Percentiles rank a stretch among this genome's conserved stretches.
Conservation (phyloP, 108 stramenopile genomes). For the Cyclotella atomus region DNA sequence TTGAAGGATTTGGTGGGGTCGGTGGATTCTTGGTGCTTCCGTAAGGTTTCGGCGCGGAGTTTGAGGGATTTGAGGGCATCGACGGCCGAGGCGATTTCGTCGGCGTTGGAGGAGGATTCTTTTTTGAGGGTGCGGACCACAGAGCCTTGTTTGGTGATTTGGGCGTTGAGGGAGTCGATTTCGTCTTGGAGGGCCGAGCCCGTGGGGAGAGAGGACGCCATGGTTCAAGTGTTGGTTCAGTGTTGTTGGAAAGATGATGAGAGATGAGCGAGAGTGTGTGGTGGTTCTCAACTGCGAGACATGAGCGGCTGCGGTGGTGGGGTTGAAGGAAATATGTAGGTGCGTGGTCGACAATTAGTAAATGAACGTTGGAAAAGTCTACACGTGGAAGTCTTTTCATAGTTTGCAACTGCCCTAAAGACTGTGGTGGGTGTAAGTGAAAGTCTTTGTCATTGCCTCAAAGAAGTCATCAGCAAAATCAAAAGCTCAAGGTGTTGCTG, state of each 20-base stretch:
- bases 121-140: conserved; percentile 87
- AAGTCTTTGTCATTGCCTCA: no score
- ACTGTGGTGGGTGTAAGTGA: no score
- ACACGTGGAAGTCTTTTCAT: no score
- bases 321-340: no score
- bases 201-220: conserved; percentile 15
- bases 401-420: no score
- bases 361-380: no score
- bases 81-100: conserved; percentile 81
- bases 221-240: neutral
- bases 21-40: conserved; percentile 59
- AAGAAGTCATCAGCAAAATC: no score
- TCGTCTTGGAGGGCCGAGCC: conserved; percentile 66
- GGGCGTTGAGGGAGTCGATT: conserved; percentile 84
- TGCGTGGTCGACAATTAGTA: no score
- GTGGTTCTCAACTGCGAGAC: no score
- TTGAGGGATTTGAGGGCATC: conserved; percentile 78
- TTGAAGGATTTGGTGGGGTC: conserved; percentile 66
- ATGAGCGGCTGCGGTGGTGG: no score
- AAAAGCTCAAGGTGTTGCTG: no score
- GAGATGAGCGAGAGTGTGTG: no score
- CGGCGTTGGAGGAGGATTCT: conserved; percentile 73
- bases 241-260: neutral
- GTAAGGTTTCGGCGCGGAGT: conserved; percentile 61
- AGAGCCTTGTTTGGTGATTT: conserved; percentile 87